Conservation (phyloP, 164 flowering plant genomes). For the Aristolochia contorta region DNA sequence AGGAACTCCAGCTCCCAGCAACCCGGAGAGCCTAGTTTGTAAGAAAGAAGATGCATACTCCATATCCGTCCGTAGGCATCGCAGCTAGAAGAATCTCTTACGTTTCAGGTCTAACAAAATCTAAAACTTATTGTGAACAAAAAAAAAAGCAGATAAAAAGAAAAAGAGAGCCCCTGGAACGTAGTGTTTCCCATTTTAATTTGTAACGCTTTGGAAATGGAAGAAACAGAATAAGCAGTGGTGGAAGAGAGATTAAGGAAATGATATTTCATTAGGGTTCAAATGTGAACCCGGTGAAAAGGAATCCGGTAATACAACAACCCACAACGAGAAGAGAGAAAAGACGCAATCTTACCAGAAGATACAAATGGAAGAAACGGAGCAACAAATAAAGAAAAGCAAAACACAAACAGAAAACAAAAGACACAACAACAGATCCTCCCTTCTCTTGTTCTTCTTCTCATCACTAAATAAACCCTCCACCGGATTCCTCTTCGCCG, state of each 20-base stretch:
- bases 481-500: conserved; percentile 77
- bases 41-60: no score
- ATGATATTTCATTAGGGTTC: conserved; percentile 14
- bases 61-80: no score
- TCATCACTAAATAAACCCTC: conserved; percentile 18
- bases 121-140: no score
- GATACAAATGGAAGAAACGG: conserved; percentile 1
- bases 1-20: no score
- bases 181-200: no score
- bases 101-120: no score
- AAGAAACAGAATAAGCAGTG: background rate
- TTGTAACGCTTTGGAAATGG: background rate
- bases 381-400: background rate
- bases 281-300: conserved; percentile 55
- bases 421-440: conserved; percentile 14
- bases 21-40: no score
- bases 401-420: conserved; percentile 6
- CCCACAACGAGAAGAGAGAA: conserved; percentile 10
- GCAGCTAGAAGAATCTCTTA: no score
- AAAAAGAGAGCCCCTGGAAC: no score
- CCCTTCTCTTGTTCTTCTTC: conserved; percentile 8
- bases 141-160: no score
- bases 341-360: conserved; percentile 10
- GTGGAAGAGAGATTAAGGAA: background rate
- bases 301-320: conserved; percentile 49